A percentile compares a stretch with the other conserved stretches of the same genome.
Conservation (phyloP, 2,329 filamentous ascomycete species). For the Hawksworthiomyces lignivorus region DNA sequence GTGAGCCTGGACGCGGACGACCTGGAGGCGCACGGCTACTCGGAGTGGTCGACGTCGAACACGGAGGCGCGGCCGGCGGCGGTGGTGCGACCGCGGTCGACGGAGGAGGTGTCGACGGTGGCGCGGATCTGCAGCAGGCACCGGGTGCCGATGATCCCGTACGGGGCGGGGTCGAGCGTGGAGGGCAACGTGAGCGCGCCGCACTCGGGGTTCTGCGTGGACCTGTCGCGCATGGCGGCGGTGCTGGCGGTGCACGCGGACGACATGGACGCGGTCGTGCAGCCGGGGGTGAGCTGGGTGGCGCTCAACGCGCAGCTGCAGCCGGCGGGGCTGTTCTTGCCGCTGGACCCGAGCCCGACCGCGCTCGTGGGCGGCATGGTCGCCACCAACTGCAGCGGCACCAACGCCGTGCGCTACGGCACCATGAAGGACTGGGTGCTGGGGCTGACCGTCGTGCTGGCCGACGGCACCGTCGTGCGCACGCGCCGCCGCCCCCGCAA, state of each 20-base stretch:
- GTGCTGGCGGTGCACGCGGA: conserved; percentile 62
- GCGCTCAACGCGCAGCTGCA: conserved; percentile 63
- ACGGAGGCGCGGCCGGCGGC: no score
- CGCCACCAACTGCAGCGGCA: conserved; percentile 55
- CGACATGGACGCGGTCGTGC: conserved; percentile 60
- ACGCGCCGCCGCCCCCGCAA: conserved; percentile 60
- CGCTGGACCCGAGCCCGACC: conserved; percentile 74
- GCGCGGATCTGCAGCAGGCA: conserved; percentile 81
- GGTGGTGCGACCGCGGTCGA: conserved; percentile 68
- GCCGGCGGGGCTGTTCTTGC: conserved; percentile 69
- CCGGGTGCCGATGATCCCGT: conserved; percentile 67
- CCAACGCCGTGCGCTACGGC: conserved; percentile 57
- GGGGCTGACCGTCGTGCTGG: conserved; percentile 48
- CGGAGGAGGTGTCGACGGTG: conserved; percentile 71
- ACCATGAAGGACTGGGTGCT: conserved; percentile 73
- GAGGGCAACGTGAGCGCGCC: conserved; percentile 73
- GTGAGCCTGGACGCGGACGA: no score
- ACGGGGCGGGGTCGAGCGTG: conserved; percentile 60
- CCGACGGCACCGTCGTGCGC: conserved; percentile 50
- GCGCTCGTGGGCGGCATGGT: conserved; percentile 81
- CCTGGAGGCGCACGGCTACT: no score
- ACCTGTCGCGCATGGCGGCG: conserved; percentile 68
- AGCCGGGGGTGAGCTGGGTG: conserved; percentile 74
- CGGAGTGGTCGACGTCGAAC: no score
- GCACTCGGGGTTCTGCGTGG: conserved; percentile 65